Base-by-base conservation (phyloP, 306 rosid genomes). In the Pyrus communis region DNA sequence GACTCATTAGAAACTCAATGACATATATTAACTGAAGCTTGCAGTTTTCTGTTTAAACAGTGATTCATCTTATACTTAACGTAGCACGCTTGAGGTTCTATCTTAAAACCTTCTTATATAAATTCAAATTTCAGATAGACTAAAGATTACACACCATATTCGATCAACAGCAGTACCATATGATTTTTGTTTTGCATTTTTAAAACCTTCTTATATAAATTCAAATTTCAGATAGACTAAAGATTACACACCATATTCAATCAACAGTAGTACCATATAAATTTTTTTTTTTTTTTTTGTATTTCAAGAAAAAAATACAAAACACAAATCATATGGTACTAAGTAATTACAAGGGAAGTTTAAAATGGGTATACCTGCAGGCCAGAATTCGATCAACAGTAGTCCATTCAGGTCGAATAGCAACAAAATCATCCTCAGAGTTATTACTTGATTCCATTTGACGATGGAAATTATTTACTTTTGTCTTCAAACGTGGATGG, bases 361-460 rank as follows among this genome's bases (percentile, higher is more conserved):
- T 25, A n/a, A 76, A 33, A 63, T 51, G 23, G 74, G 72, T 69
- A 65, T 81, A 95, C 99, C 99, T 96, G 99, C 94, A 88, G 79
- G 97, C 91, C 85, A 96, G 78, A 77, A 96, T 79, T 68, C 99
- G 91, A 76, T 96, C 99, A 52, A 96, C 98, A 33, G 96, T 91
- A 64, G 99, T 96, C 99, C 99, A 96, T 78, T 96, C 99, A 5
- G 98, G 96, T 79, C 99, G 92, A 82, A 96, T 84, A 57, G 99
- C 97, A 70, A 91, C 96, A 75, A 83, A 96, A 33, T 96, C 99
- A n/a, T 96, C 99, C 25, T 92, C 99, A 33, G 91, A 79, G 65
- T 88, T 90, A 80, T 89, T 92, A 78, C 69, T 59, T 1, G 90
- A 85, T 54, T 85, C 86, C 91, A 85, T 87, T 85, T 92, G 97